Evolutionary conservation across 805 yeast species (phyloP).

Genomic region (Zygosaccharomyces gambellarensis): DNA sequence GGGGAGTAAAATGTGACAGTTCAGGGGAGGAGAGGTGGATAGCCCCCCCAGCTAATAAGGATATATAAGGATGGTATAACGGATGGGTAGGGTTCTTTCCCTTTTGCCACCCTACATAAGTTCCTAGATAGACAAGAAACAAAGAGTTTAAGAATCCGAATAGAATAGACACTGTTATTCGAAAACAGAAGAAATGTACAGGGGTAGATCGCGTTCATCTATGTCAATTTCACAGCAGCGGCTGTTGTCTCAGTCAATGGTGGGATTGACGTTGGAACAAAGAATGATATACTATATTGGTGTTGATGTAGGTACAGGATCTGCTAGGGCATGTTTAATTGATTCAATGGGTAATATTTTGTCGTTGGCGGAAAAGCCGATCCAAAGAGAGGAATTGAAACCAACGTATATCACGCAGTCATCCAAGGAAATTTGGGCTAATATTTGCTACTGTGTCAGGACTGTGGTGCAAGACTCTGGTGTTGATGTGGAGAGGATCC

Average conservation of each 20-base stretch:
- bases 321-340: constrained; percentile 90
- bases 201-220: constrained; percentile 22
- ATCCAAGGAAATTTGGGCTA: constrained; percentile 86
- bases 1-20: constrained; percentile 51
- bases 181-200: not conserved
- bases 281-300: constrained; percentile 54
- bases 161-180: no score
- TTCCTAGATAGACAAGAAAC: no score
- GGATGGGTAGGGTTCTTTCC: not conserved
- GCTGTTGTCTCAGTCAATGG: constrained; percentile 20
- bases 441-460: constrained; percentile 76
- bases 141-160: no score
- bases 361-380: constrained; percentile 73
- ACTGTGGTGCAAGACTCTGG: constrained; percentile 70
- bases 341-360: constrained; percentile 78
- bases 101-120: no score
- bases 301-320: constrained; percentile 96
- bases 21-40: constrained; percentile 4
- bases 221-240: constrained; percentile 26
- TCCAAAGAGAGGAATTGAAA: constrained; percentile 69
- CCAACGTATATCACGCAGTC: constrained; percentile 79
- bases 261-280: constrained; percentile 17
- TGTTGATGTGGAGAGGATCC: constrained; percentile 59
- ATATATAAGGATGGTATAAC: not conserved
- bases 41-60: constrained; percentile 2